Conservation (phyloP, 2,329 filamentous ascomycete species). For the Plectosphaerella sp. region DNA sequence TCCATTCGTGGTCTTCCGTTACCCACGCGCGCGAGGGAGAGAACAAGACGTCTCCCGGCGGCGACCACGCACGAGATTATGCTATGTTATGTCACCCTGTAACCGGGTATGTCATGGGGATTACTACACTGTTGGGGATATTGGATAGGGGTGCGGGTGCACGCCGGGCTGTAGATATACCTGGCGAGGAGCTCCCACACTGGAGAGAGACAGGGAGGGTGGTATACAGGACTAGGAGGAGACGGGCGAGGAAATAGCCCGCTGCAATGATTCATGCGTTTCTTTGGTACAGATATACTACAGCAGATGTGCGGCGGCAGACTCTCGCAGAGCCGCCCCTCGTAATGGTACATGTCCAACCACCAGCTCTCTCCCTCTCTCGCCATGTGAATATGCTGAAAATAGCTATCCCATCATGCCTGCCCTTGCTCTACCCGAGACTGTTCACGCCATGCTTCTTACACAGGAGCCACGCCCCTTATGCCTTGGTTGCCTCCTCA, state of each 20-base stretch:
- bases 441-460: neutral
- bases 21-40: neutral
- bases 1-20: neutral
- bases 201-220: neutral
- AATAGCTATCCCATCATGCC: too few species aligned
- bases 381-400: neutral
- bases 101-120: too few species aligned
- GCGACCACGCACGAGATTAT: too few species aligned
- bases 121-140: too few species aligned
- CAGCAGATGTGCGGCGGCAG: neutral
- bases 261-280: neutral
- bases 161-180: neutral
- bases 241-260: neutral
- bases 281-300: conserved; percentile 1
- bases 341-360: neutral
- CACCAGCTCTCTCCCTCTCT: neutral
- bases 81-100: too few species aligned
- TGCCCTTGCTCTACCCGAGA: neutral
- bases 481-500: neutral
- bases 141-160: too few species aligned
- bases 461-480: neutral
- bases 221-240: neutral
- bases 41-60: too few species aligned
- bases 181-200: neutral
- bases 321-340: neutral